A percentile compares a stretch with the other conserved stretches of the same genome.
phyloP scores from a whole-genome alignment of 2,329 filamentous ascomycete genomes.

The Trichoderma hamatum region DNA sequence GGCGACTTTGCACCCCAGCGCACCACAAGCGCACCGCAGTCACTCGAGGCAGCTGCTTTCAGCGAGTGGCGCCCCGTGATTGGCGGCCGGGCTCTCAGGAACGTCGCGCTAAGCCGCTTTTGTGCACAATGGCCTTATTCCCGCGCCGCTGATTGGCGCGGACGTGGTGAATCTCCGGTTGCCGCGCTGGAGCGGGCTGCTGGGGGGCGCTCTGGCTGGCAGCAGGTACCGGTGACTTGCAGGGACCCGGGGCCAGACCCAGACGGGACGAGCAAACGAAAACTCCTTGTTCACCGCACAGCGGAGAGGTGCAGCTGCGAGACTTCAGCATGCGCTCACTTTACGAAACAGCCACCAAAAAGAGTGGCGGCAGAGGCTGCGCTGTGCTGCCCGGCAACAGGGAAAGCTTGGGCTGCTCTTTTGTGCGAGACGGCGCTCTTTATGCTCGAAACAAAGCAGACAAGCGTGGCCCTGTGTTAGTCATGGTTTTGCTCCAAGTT shows the following conservation, averaged over 20 bases:
- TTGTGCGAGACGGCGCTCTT: neutral
- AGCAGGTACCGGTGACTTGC: slow-evolving; percentile 25
- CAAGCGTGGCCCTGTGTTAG: neutral
- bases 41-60: neutral
- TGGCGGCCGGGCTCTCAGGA: slow-evolving; percentile 1
- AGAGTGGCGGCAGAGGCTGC: neutral
- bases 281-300: slow-evolving; percentile 19
- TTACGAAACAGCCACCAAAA: neutral
- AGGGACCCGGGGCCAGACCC: slow-evolving; percentile 8
- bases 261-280: slow-evolving; percentile 2
- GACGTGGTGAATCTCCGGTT: slow-evolving; percentile 23
- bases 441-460: neutral
- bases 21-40: neutral
- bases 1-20: neutral
- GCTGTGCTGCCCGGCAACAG: neutral
- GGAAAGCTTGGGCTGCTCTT: neutral
- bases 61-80: slow-evolving; percentile 9
- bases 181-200: slow-evolving; percentile 19
- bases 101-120: slow-evolving; percentile 14
- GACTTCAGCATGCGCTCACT: slow-evolving; percentile 12
- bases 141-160: slow-evolving; percentile 10
- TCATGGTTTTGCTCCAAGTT: neutral
- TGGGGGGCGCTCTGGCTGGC: slow-evolving; percentile 6
- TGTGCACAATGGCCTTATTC: neutral
- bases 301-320: slow-evolving; percentile 24